phyloP scores from a whole-genome alignment of 345 rosid genomes.

The Melastoma malabathricum region DNA sequence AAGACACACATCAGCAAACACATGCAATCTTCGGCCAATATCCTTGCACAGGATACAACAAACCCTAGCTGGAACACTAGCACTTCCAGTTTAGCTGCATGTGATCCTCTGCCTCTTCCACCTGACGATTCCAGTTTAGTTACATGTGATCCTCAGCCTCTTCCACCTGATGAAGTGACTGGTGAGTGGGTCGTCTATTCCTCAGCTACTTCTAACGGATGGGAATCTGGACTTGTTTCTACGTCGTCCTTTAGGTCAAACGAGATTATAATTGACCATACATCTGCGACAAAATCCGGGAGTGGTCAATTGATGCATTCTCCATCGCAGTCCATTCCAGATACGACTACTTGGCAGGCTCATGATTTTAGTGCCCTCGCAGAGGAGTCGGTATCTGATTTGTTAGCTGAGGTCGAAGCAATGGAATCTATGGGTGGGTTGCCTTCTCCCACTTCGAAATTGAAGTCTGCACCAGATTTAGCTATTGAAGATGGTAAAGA shows the following conservation, averaged over 20 bases:
- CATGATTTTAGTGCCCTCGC: conserved; percentile 40
- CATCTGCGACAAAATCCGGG: conserved; percentile 51
- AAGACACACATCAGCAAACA: conserved; percentile 28
- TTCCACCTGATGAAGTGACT: conserved; percentile 25
- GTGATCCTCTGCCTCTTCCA: conserved; percentile 7
- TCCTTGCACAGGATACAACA: conserved; percentile 32
- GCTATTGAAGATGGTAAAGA: conserved; percentile 40
- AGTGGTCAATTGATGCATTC: conserved; percentile 31
- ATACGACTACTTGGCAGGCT: conserved; percentile 56
- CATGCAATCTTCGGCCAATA: conserved; percentile 32
- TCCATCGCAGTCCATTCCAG: conserved; percentile 23
- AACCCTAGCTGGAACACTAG: conserved; percentile 64
- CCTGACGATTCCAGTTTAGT: conserved; percentile 40
- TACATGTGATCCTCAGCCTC: conserved; percentile 15
- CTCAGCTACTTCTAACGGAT: conserved; percentile 24
- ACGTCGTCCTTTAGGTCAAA: conserved; percentile 35
- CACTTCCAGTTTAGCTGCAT: conserved; percentile 40
- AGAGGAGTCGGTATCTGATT: conserved; percentile 97
- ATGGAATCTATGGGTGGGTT: conserved; percentile 75
- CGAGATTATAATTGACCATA: conserved; percentile 34
- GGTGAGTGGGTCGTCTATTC: conserved; percentile 43
- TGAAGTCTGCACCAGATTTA: conserved; percentile 34
- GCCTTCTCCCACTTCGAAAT: conserved; percentile 63
- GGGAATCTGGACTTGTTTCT: conserved; percentile 35
- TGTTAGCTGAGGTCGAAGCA: conserved; percentile 98